These are phyloP conservation scores for Geotrichum macrosporum DNA, from an alignment of 1,139 yeast genomes.

Conservation along the genomic window DNA sequence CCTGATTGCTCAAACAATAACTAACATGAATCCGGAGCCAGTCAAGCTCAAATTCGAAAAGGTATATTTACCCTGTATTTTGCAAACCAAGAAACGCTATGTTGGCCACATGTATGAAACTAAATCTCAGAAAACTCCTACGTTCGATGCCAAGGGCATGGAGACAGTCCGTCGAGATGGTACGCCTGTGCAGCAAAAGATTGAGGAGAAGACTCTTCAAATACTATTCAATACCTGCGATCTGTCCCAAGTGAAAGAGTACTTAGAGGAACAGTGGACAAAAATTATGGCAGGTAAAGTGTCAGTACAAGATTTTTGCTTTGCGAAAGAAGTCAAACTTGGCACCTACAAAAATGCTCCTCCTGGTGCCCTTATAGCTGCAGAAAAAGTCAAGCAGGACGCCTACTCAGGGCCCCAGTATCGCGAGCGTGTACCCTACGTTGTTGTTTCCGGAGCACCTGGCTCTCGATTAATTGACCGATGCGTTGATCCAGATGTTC, in stretches of 20 bases:
- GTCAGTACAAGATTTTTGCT: constrained; percentile 76
- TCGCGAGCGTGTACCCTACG: constrained; percentile 80
- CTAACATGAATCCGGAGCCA: constrained; percentile 74
- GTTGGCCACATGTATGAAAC: constrained; percentile 78
- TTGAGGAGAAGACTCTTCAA: constrained; percentile 65
- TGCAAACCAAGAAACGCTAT: constrained; percentile 82
- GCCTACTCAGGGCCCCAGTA: constrained; percentile 79
- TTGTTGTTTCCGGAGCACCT: constrained; percentile 64
- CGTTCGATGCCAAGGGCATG: constrained; percentile 92
- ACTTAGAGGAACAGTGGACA: constrained; percentile 58
- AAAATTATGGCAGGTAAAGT: constrained; percentile 61
- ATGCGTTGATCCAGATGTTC: constrained; percentile 72
- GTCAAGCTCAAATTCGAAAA: constrained; percentile 82
- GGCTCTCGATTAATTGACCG: constrained; percentile 71
- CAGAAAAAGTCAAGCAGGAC: constrained; percentile 58
- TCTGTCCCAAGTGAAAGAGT: constrained; percentile 62
- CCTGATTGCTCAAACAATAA: constrained; percentile 59
- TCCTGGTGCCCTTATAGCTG: constrained; percentile 84
- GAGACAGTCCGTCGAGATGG: constrained; percentile 95
- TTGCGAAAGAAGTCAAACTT: constrained; percentile 81
- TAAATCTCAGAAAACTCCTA: constrained; percentile 52
- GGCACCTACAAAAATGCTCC: constrained; percentile 81
- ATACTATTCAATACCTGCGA: constrained; percentile 69
- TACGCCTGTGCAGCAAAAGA: constrained; percentile 83
- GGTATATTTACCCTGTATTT: constrained; percentile 80